Conservation (phyloP, 768 basidiomycete species). For the Tephrocybe rancida region DNA sequence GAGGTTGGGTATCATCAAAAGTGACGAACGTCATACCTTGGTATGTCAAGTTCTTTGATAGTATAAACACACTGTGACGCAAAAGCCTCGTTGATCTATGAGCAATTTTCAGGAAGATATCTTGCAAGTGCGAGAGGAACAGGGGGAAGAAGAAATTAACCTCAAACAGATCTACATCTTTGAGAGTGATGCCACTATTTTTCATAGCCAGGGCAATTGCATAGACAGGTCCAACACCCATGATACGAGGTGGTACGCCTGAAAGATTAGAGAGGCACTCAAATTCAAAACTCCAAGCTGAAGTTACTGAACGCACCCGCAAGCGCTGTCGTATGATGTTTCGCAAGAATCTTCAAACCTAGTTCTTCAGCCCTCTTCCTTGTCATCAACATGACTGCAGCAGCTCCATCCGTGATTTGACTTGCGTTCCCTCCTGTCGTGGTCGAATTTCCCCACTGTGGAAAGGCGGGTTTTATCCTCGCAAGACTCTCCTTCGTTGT, state of each 20-base stretch:
- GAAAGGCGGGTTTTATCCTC: conserved; percentile 77
- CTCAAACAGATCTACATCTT: conserved; percentile 83
- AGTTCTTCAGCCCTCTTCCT: conserved; percentile 77
- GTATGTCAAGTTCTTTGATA: conserved; percentile 63
- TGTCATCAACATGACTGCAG: conserved; percentile 81
- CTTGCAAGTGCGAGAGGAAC: neutral
- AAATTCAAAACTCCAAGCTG: neutral
- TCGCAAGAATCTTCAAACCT: conserved; percentile 73
- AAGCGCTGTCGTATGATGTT: conserved; percentile 73
- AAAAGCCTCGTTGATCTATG: conserved; percentile 89
- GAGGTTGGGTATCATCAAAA: neutral
- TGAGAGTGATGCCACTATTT: conserved; percentile 61
- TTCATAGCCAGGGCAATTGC: conserved; percentile 83
- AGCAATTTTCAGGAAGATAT: neutral
- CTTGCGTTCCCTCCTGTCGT: conserved; percentile 89
- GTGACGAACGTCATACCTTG: conserved; percentile 30
- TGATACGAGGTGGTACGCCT: conserved; percentile 80
- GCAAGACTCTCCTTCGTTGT: conserved; percentile 66
- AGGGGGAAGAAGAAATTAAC: conserved; percentile 33
- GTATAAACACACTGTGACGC: conserved; percentile 83
- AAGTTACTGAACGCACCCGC: conserved; percentile 49
- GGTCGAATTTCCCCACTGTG: conserved; percentile 73
- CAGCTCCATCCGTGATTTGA: conserved; percentile 84
- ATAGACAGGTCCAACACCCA: conserved; percentile 85
- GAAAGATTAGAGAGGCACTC: neutral